These are phyloP conservation scores for Aspergillus sp. DNA, from an alignment of 2,329 filamentous ascomycete genomes.

Conservation along the genomic window DNA sequence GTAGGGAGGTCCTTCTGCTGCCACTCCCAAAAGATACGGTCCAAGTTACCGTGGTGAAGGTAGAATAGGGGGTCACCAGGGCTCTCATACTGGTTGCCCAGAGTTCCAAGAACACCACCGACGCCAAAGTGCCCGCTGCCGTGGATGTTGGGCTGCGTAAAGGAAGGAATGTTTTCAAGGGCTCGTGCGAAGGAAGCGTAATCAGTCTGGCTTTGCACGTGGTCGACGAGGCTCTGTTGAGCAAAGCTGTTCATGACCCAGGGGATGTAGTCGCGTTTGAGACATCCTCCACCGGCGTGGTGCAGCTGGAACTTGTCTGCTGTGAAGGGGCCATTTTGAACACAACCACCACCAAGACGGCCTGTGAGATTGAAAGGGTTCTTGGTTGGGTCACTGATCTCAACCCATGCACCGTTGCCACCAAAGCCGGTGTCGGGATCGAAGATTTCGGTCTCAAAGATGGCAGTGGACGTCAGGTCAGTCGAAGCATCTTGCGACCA, in stretches of 20 bases:
- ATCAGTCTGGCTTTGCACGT: constrained; percentile 17
- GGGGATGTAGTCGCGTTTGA: constrained; percentile 18
- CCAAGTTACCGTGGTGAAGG: constrained; percentile 40
- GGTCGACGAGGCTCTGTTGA: constrained; percentile 15
- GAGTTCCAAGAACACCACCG: constrained; percentile 17
- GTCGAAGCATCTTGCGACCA: constrained; percentile 31
- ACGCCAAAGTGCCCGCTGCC: constrained; percentile 16
- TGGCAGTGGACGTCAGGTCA: constrained; percentile 13
- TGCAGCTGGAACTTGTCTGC: constrained; percentile 12
- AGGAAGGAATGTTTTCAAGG: constrained; percentile 16
- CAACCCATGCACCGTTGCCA: constrained; percentile 17
- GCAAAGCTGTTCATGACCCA: constrained; percentile 21
- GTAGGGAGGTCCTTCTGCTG: constrained; percentile 30
- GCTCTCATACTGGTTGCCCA: constrained; percentile 16
- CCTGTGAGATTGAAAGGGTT: constrained; percentile 19
- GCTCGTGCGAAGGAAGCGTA: constrained; percentile 17
- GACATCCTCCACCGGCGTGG: constrained; percentile 13
- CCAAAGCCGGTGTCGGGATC: constrained; percentile 14
- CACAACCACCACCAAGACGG: constrained; percentile 18
- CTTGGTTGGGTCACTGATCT: constrained; percentile 1
- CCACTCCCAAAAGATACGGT: constrained; percentile 37
- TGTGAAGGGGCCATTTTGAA: constrained; percentile 16
- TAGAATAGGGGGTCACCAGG: constrained; percentile 37
- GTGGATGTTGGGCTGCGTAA: constrained; percentile 18
- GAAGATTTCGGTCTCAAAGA: constrained; percentile 20